Evolutionary conservation across 2,329 filamentous ascomycete species (phyloP).

Genomic region (Ophiosphaerella narmari): DNA sequence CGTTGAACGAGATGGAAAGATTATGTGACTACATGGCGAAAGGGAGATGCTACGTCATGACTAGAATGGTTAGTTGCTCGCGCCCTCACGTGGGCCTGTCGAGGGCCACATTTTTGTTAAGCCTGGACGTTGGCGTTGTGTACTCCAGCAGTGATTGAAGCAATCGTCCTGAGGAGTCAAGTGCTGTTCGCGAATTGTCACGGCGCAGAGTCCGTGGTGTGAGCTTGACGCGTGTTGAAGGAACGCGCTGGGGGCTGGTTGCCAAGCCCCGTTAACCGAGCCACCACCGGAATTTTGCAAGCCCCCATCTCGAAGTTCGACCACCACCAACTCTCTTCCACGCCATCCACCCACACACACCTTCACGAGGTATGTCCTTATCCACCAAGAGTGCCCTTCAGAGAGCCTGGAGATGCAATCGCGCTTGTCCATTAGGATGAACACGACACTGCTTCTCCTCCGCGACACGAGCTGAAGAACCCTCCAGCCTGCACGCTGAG

Average conservation of each 20-base stretch:
- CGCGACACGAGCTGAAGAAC: slow-evolving; percentile 69
- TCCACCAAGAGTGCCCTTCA: slow-evolving; percentile 54
- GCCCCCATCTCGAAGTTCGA: slow-evolving; percentile 29
- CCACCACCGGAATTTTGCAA: slow-evolving; percentile 24
- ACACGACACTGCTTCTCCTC: slow-evolving; percentile 54
- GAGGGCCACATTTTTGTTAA: neutral
- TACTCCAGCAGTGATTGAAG: neutral
- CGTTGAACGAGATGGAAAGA: slow-evolving; percentile 8
- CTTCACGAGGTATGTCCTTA: slow-evolving; percentile 45
- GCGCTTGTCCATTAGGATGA: slow-evolving; percentile 31
- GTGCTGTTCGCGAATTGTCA: neutral
- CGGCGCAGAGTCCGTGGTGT: slow-evolving; percentile 1
- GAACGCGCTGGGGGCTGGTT: slow-evolving; percentile 7
- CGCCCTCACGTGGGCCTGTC: slow-evolving; percentile 24
- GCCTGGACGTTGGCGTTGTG: neutral
- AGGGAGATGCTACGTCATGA: slow-evolving; percentile 39
- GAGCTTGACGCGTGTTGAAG: slow-evolving; percentile 4
- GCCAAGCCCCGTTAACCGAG: slow-evolving; percentile 20
- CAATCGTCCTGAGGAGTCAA: neutral
- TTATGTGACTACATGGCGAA: slow-evolving; percentile 17
- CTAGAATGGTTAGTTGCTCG: slow-evolving; percentile 30
- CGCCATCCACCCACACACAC: slow-evolving; percentile 25
- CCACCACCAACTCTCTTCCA: slow-evolving; percentile 20
- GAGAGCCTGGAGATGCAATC: slow-evolving; percentile 56
- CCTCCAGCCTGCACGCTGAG: slow-evolving; percentile 57